Evolutionary conservation across 2,329 filamentous ascomycete genomes (phyloP), one percentile per base, ranked within the genome.

Genomic region (Thelonectria olida): DNA sequence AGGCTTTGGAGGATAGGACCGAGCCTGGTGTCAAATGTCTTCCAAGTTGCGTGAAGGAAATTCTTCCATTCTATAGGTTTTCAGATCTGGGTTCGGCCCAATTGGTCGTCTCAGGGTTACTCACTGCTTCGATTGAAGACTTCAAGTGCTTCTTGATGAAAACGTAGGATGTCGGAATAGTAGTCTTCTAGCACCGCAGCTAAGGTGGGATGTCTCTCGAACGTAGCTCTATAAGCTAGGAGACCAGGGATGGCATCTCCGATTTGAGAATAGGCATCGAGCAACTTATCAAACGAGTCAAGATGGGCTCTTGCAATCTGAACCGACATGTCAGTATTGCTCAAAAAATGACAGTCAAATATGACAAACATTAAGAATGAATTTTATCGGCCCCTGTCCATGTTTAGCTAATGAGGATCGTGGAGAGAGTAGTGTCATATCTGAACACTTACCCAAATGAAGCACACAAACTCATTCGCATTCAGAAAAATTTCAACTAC

Each of bases 361-460:
- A 10, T 31, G 28, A 13, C 10, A 8, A 31, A 42, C 62, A n/a
- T 36, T 49, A 0, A 64, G 23, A 38, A 59, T 38, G 25, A 59
- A 64, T 10, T 58, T 65, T 19, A 65, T 55, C 4, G 61, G 63
- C 4, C 61, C 61, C 63, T 65, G 19, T 10, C 7, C 4, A 12
- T 13, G 3, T 7, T 54, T 2, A 49, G 36, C 50, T n/a, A 59
- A 6, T 48, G 10, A 3, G 12, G 3, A 34, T 34, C 4, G 15
- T 3, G 5, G 12, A 34, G 15, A 34, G 31, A 13, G 5, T 13
- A 34, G 4, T 15, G 7, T 6, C 31, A 34, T 34, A 4, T 4
- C 31, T 3, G 9, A 10, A 15, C 12, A 15, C 31, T 34, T 51
- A 61, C 63, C 63, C 61, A 63, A 28, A 56, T 51, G 25, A 65